phyloP scores from a whole-genome alignment of 2,329 filamentous ascomycete species.

The Aspergillus phoenicis region DNA sequence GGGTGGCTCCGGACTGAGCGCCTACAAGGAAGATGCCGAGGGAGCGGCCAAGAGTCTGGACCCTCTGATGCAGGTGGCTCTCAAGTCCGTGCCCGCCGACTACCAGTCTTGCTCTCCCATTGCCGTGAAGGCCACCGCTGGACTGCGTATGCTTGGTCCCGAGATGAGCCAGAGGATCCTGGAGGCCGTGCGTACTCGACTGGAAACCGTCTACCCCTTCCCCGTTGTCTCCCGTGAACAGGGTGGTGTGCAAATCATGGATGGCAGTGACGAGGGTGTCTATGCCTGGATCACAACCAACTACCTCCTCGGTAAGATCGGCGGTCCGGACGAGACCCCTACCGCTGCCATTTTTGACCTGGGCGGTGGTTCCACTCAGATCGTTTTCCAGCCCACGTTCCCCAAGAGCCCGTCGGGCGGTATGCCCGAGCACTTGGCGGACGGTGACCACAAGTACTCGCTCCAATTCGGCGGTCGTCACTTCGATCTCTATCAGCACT shows the following conservation, averaged over 20 bases:
- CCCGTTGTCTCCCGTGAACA: constrained; percentile 84
- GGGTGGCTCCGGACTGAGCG: constrained; percentile 78
- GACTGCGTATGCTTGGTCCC: constrained; percentile 80
- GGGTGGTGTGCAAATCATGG: constrained; percentile 93
- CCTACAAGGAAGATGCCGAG: constrained; percentile 82
- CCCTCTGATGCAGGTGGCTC: constrained; percentile 79
- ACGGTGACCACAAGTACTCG: constrained; percentile 94
- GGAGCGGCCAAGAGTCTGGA: constrained; percentile 90
- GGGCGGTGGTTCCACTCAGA: constrained; percentile 95
- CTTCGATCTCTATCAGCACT: constrained; percentile 96
- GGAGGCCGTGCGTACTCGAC: constrained; percentile 75
- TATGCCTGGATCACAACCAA: constrained; percentile 99
- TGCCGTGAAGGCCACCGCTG: constrained; percentile 97
- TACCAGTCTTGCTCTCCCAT: constrained; percentile 90
- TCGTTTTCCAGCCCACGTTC: constrained; percentile 97
- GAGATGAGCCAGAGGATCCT: constrained; percentile 83
- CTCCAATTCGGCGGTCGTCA: constrained; percentile 86
- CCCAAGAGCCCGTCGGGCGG: constrained; percentile 71
- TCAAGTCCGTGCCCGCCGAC: constrained; percentile 81
- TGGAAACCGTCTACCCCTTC: constrained; percentile 92
- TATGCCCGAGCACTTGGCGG: constrained; percentile 79
- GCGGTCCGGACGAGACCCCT: constrained; percentile 82
- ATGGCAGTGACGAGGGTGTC: constrained; percentile 93
- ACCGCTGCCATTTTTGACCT: constrained; percentile 96
- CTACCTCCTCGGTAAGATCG: constrained; percentile 97